Percentiles rank a stretch among this genome's conserved stretches.
These are phyloP conservation scores for Globisporangium canariense DNA, from an alignment of 352 stramenopile genomes.

Conservation along the genomic window DNA sequence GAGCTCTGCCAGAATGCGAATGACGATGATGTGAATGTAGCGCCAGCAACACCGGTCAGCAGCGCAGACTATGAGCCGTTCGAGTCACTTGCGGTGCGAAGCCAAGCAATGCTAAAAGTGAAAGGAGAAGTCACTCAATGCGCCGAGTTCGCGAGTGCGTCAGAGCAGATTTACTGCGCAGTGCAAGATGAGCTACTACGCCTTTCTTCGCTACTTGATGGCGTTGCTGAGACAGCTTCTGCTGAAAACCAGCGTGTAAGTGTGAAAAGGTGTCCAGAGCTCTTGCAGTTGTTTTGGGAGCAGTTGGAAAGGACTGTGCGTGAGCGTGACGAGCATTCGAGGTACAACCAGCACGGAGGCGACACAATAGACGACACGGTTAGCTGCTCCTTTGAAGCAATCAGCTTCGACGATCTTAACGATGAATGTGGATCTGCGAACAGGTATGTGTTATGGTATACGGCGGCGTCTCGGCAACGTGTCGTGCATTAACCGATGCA, in stretches of 20 bases:
- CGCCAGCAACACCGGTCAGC: background rate
- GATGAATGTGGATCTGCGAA: conserved; percentile 34
- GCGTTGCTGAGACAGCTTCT: background rate
- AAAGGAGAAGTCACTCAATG: background rate
- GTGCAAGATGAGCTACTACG: conserved; percentile 10
- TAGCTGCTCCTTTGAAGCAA: conserved; percentile 31
- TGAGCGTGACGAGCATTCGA: background rate
- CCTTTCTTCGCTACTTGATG: conserved; percentile 3
- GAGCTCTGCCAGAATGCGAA: background rate
- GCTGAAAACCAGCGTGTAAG: background rate
- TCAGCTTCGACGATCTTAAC: conserved; percentile 42
- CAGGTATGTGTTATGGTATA: conserved; percentile 22
- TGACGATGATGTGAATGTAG: background rate
- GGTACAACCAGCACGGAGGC: background rate
- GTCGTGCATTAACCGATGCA: too few relatives aligned
- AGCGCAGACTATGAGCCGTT: background rate
- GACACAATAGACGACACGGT: conserved; percentile 5
- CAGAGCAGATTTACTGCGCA: conserved; percentile 8
- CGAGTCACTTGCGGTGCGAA: background rate
- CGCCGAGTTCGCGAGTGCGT: background rate
- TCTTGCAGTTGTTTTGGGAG: conserved; percentile 9
- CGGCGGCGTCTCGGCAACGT: too few relatives aligned
- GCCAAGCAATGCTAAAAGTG: background rate
- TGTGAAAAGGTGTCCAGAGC: background rate
- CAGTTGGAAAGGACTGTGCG: background rate